Evolutionary conservation across 306 rosid species (phyloP).

Genomic region (Mucuna pruriens): DNA sequence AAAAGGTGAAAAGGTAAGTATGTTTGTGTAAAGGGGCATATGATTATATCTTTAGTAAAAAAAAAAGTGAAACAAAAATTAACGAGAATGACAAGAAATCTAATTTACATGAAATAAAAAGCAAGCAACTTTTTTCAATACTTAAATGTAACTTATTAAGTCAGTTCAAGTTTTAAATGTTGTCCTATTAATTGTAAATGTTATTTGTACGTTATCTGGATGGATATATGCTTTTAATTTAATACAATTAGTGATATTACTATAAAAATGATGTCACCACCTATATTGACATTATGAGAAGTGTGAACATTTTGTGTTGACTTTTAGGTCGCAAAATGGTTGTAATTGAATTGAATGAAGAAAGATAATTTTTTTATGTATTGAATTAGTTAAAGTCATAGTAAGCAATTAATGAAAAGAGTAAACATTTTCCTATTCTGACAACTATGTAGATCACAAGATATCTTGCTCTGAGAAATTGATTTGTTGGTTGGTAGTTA

Average conservation of each 20-base stretch:
- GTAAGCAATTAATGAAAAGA: constrained; percentile 11
- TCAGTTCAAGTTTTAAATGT: not conserved
- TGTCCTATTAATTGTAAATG: not conserved
- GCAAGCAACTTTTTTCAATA: not conserved
- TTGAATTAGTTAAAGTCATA: constrained; percentile 10
- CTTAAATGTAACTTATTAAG: not conserved
- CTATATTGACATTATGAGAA: not conserved
- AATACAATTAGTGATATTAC: not conserved
- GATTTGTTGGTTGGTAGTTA: constrained; percentile 6
- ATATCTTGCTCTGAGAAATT: constrained; percentile 30
- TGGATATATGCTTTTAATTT: constrained; percentile 8
- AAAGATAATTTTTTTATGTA: constrained; percentile 18
- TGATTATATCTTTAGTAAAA: constrained; percentile 27
- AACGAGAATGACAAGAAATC: constrained; percentile 8
- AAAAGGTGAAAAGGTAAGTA: not conserved
- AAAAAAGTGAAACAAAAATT: constrained; percentile 20
- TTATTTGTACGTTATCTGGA: constrained; percentile 9
- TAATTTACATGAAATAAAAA: not conserved
- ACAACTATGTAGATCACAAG: constrained; percentile 21
- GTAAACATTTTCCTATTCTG: constrained; percentile 11
- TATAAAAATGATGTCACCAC: not conserved
- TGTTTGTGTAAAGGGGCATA: constrained; percentile 12
- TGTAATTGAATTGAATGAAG: constrained; percentile 31
- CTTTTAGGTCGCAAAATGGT: constrained; percentile 12
- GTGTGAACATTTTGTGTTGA: not conserved